phyloP scores from a whole-genome alignment of 352 stramenopile species.

The Pelagophyceae sp. region DNA sequence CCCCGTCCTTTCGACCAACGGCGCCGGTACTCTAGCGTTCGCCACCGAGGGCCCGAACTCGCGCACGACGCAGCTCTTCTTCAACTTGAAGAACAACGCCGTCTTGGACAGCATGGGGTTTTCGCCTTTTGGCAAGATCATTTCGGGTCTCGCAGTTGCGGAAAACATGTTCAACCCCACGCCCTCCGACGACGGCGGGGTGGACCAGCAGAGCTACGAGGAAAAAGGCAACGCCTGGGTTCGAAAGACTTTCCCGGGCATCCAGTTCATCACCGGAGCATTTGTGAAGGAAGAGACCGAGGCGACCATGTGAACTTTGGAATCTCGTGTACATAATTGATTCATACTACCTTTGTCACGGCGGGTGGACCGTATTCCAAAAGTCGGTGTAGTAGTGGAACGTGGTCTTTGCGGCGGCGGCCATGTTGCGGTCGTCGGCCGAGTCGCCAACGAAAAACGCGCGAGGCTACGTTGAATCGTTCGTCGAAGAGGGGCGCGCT shows the following conservation, averaged over 20 bases:
- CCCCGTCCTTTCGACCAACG: constrained; percentile 21
- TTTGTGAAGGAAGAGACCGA: no score
- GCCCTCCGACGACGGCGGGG: no score
- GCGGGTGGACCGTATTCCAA: neutral
- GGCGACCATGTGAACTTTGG: no score
- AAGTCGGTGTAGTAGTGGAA: neutral
- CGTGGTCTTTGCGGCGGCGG: neutral
- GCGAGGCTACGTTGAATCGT: neutral
- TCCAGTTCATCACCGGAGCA: no score
- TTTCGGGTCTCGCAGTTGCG: neutral
- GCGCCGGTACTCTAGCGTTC: constrained; percentile 39
- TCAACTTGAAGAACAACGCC: constrained; percentile 39
- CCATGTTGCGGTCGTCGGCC: neutral
- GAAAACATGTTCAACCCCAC: neutral
- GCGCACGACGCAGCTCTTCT: constrained; percentile 45
- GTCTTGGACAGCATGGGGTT: constrained; percentile 21
- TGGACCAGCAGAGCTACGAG: no score
- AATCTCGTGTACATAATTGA: no score
- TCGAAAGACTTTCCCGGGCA: no score
- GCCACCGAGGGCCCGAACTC: constrained; percentile 39
- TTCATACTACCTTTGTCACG: neutral
- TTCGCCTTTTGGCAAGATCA: neutral
- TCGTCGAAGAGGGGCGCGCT: neutral
- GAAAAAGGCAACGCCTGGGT: no score
- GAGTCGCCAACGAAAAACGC: constrained; percentile 10